Percentiles rank a stretch among this genome's conserved stretches.
These are phyloP conservation scores for Rhytidhysteron rufulum DNA, from an alignment of 2,329 filamentous ascomycete species.

Conservation along the genomic window DNA sequence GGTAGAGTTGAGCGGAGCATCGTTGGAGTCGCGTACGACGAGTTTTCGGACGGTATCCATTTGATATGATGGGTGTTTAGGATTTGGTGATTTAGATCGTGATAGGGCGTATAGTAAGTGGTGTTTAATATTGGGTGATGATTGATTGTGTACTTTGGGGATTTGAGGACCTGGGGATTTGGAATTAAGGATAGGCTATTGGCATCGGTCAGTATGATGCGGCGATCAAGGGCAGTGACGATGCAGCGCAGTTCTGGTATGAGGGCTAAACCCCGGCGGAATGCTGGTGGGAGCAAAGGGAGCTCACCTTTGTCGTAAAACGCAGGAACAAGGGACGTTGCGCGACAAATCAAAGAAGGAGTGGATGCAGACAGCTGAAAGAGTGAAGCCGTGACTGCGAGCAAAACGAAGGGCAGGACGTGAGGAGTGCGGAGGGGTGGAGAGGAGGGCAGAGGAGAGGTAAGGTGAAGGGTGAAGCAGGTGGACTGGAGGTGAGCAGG, in stretches of 20 bases:
- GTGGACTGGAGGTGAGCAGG: conserved; percentile 6
- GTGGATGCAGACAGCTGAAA: conserved; percentile 55
- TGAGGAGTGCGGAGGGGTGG: conserved; percentile 10
- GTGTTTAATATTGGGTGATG: no score
- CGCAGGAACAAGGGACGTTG: conserved; percentile 10
- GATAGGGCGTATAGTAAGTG: conserved; percentile 1
- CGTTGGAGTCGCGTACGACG: conserved; percentile 44
- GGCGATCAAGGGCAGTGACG: neutral
- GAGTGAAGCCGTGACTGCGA: conserved; percentile 58
- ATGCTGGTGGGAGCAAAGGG: conserved; percentile 12
- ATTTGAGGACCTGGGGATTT: neutral
- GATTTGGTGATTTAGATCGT: no score
- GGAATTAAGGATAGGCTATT: neutral
- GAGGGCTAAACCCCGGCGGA: conserved; percentile 14
- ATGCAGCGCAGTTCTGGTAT: neutral
- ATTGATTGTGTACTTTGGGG: neutral
- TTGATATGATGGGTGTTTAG: conserved; percentile 6
- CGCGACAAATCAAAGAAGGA: conserved; percentile 32
- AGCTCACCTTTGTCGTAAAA: conserved; percentile 24
- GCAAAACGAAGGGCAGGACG: conserved; percentile 14
- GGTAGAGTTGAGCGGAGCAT: conserved; percentile 52
- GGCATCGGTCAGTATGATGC: neutral
- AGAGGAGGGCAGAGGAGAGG: conserved; percentile 14
- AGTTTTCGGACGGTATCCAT: conserved; percentile 48
- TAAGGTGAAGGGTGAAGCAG: conserved; percentile 9